phyloP scores from a whole-genome alignment of 352 stramenopile species.

The Globisporangium cystogenes region DNA sequence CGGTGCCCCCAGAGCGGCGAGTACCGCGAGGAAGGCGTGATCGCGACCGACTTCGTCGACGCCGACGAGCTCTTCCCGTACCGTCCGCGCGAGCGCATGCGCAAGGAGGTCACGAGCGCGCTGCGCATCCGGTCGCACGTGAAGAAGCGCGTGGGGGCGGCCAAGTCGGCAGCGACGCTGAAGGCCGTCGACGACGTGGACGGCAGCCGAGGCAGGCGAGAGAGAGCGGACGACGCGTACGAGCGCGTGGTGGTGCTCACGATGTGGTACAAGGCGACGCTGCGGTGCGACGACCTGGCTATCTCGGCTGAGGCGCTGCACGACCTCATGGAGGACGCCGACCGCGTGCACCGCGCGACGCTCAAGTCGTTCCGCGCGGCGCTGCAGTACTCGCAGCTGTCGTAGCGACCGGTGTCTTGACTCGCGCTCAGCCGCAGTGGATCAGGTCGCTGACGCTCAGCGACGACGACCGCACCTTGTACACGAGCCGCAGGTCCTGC shows the following conservation, averaged over 20 bases:
- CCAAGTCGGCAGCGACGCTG: no score
- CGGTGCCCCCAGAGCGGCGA: neutral
- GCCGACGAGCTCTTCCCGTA: slow-evolving; percentile 10
- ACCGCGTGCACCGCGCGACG: neutral
- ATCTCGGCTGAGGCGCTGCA: neutral
- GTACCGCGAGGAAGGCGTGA: slow-evolving; percentile 4
- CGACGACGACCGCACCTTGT: neutral
- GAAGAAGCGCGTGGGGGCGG: neutral
- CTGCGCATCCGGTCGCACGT: neutral
- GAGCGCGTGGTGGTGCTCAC: slow-evolving; percentile 23
- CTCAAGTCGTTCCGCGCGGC: neutral
- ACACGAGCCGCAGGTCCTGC: slow-evolving; percentile 1
- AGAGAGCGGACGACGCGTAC: neutral
- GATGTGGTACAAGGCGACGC: slow-evolving; percentile 24
- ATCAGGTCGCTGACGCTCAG: slow-evolving; percentile 2
- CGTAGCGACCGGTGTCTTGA: neutral
- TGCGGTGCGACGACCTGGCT: slow-evolving; percentile 11
- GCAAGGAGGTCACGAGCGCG: slow-evolving; percentile 8
- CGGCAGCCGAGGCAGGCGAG: neutral
- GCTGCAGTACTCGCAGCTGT: neutral
- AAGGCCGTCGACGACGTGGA: no score
- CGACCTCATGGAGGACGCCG: slow-evolving; percentile 1
- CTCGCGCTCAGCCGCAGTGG: slow-evolving; percentile 5
- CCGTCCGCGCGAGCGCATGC: slow-evolving; percentile 5
- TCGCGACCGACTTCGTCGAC: slow-evolving; percentile 10